These are phyloP conservation scores for Claviceps quebecensis DNA, from an alignment of 2,329 filamentous ascomycete species.

Conservation along the genomic window DNA sequence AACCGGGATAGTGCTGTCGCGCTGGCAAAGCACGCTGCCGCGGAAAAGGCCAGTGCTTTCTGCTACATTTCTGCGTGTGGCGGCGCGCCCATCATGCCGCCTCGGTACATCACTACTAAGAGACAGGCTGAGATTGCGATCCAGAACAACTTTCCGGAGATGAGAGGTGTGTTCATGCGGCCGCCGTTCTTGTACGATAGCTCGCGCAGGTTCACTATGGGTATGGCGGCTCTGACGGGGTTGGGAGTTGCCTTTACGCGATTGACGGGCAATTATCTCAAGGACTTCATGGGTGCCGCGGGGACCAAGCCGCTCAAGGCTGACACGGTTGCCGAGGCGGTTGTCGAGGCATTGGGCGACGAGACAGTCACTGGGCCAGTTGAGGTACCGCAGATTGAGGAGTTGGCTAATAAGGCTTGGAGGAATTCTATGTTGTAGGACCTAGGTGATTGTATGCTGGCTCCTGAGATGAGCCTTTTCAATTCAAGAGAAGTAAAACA, in stretches of 20 bases:
- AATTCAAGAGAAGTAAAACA: not conserved
- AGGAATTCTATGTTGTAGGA: constrained; percentile 71
- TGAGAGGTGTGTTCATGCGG: constrained; percentile 71
- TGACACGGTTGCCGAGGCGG: constrained; percentile 74
- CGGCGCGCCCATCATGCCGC: constrained; percentile 71
- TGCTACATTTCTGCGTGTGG: constrained; percentile 81
- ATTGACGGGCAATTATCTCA: constrained; percentile 61
- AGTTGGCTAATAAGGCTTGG: constrained; percentile 70
- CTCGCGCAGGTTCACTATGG: constrained; percentile 68
- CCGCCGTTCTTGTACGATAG: constrained; percentile 83
- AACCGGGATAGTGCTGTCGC: constrained; percentile 81
- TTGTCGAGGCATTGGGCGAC: constrained; percentile 75
- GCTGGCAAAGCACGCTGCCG: constrained; percentile 62
- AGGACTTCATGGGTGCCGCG: constrained; percentile 64
- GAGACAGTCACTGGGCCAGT: constrained; percentile 59
- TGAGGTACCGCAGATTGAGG: constrained; percentile 67
- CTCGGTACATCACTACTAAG: constrained; percentile 82
- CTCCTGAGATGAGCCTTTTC: not conserved
- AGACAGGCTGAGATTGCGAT: constrained; percentile 75
- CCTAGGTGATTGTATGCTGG: constrained; percentile 10
- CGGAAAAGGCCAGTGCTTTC: constrained; percentile 53
- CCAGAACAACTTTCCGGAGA: constrained; percentile 52
- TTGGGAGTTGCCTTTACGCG: constrained; percentile 65
- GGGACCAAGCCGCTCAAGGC: constrained; percentile 78
- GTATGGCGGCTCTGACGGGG: constrained; percentile 65